Evolutionary conservation across 768 basidiomycete species (phyloP).

Genomic region (Nevesoporus exiguus): DNA sequence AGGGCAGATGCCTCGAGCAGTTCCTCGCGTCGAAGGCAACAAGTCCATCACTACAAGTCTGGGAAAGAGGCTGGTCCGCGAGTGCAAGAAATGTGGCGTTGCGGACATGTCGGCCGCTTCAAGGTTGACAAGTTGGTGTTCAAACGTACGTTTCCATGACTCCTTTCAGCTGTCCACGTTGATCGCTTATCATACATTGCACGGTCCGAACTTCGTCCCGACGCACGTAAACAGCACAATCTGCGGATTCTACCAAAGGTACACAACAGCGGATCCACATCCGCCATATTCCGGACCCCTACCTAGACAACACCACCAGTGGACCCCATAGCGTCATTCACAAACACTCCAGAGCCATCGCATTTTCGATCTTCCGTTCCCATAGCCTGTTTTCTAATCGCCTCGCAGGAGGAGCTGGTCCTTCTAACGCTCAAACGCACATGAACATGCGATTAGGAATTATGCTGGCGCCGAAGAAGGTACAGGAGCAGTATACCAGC

Average conservation of each 20-base stretch:
- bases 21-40: constrained; percentile 25
- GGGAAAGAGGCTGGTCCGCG: constrained; percentile 21
- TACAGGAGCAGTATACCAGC: constrained; percentile 77
- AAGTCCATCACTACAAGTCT: constrained; percentile 14
- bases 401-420: constrained; percentile 7
- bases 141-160: constrained; percentile 30
- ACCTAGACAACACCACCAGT: constrained; percentile 38
- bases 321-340: constrained; percentile 72
- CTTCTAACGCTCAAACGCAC: constrained; percentile 17
- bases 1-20: constrained; percentile 35
- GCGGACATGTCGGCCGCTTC: constrained; percentile 59
- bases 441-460: constrained; percentile 39
- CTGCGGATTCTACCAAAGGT: constrained; percentile 51
- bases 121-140: constrained; percentile 49
- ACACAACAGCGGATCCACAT: constrained; percentile 68
- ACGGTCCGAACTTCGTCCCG: background rate
- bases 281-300: constrained; percentile 51
- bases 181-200: background rate
- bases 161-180: constrained; percentile 7
- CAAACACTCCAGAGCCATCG: constrained; percentile 75
- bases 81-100: constrained; percentile 63
- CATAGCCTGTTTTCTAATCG: constrained; percentile 34
- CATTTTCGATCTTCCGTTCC: constrained; percentile 75
- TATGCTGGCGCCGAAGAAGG: constrained; percentile 66
- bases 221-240: constrained; percentile 26